phyloP scores from a whole-genome alignment of 2,329 filamentous ascomycete genomes.

The Curvularia hawaiiensis region DNA sequence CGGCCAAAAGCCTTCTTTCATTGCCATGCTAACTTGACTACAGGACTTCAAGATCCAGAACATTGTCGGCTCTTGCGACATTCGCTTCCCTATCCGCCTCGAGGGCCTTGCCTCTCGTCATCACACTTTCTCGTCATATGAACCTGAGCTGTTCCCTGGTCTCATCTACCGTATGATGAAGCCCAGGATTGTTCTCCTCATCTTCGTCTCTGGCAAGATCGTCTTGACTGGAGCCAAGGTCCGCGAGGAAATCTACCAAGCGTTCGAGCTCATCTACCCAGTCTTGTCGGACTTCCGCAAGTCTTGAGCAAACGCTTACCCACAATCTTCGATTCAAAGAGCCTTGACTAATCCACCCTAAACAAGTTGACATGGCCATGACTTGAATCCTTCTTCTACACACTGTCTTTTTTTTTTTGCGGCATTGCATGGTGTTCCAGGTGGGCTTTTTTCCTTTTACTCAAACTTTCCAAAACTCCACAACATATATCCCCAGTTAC shows the following conservation, averaged over 20 bases:
- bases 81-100: slow-evolving; percentile 98
- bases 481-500: slow-evolving; percentile 28
- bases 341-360: slow-evolving; percentile 11
- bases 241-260: slow-evolving; percentile 81
- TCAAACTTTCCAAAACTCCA: slow-evolving; percentile 35
- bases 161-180: slow-evolving; percentile 99
- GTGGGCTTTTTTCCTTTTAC: slow-evolving; percentile 29
- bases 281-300: slow-evolving; percentile 64
- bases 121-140: slow-evolving; percentile 95
- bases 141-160: slow-evolving; percentile 97
- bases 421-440: slow-evolving; percentile 49
- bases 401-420: slow-evolving; percentile 36
- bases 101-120: slow-evolving; percentile 95
- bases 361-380: slow-evolving; percentile 10
- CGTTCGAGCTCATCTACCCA: slow-evolving; percentile 46
- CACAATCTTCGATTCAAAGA: slow-evolving; percentile 6
- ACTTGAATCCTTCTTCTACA: slow-evolving; percentile 22
- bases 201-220: slow-evolving; percentile 98
- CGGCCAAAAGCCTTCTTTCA: slow-evolving; percentile 15
- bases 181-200: slow-evolving; percentile 96
- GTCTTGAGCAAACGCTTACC: slow-evolving; percentile 51
- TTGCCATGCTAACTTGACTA: slow-evolving; percentile 22
- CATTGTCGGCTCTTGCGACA: slow-evolving; percentile 97
- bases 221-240: slow-evolving; percentile 97
- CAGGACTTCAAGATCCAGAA: slow-evolving; percentile 95